Conservation (phyloP, 495 filamentous ascomycete species). For the Xylaria palmicola region DNA sequence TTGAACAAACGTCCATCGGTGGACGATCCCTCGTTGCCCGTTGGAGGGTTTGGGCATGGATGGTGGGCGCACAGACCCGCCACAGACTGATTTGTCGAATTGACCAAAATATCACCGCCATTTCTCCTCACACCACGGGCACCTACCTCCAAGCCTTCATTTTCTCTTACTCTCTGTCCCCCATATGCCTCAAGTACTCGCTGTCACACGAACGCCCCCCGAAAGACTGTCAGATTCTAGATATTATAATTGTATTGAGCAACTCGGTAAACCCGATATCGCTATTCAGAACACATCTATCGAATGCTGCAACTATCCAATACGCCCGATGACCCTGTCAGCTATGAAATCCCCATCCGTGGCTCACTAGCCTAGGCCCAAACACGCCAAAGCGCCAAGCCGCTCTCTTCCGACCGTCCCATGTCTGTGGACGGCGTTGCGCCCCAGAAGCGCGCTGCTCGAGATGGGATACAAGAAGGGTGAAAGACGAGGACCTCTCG, state of each 20-base stretch:
- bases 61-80: conserved; percentile 1
- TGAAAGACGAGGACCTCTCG: conserved; percentile 10
- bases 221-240: not conserved
- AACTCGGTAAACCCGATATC: not conserved
- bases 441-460: conserved; percentile 16
- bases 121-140: not conserved
- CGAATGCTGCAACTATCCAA: not conserved
- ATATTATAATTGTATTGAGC: not conserved
- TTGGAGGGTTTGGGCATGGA: not conserved
- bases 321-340: not conserved
- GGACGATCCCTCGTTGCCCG: no score
- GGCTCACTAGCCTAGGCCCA: not conserved
- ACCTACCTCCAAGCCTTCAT: no score
- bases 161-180: no score
- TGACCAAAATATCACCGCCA: conserved; percentile 5
- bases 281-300: not conserved
- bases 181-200: no score
- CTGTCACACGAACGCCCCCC: no score
- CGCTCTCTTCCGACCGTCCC: conserved; percentile 24
- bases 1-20: no score
- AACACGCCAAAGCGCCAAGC: conserved; percentile 24
- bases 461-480: conserved; percentile 26
- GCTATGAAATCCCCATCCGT: not conserved
- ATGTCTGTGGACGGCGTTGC: conserved; percentile 19
- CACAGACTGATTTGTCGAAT: not conserved